These are phyloP conservation scores for Aphanomyces cochlioides DNA, from an alignment of 352 stramenopile species.

Conservation along the genomic window DNA sequence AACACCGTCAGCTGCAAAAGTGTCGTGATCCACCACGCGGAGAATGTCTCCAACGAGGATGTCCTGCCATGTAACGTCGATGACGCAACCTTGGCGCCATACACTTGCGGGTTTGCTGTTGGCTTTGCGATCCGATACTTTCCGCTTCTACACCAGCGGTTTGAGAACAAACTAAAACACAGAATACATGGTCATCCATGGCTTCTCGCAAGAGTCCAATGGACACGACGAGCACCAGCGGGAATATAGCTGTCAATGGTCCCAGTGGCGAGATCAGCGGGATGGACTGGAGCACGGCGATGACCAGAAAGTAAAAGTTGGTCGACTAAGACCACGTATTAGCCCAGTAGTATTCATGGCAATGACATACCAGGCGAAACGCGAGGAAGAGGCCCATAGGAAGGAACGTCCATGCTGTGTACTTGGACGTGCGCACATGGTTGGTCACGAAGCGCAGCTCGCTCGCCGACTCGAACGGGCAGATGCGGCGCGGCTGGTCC, in stretches of 20 bases:
- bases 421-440: constrained; percentile 88
- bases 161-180: too few relatives aligned
- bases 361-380: constrained; percentile 23
- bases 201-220: constrained; percentile 74
- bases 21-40: constrained; percentile 73
- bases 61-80: constrained; percentile 57
- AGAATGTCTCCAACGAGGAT: constrained; percentile 87
- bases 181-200: constrained; percentile 65
- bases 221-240: constrained; percentile 77
- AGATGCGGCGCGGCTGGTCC: too few relatives aligned
- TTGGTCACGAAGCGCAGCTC: constrained; percentile 34
- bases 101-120: constrained; percentile 58
- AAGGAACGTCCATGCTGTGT: constrained; percentile 93
- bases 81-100: constrained; percentile 58
- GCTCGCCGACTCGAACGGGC: too few relatives aligned
- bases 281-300: constrained; percentile 88
- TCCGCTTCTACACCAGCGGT: constrained; percentile 40
- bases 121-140: constrained; percentile 50
- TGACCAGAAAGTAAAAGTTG: constrained; percentile 85
- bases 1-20: constrained; percentile 90
- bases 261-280: constrained; percentile 68
- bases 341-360: not conserved
- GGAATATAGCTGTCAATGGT: constrained; percentile 67
- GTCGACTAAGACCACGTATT: constrained; percentile 14
- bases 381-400: constrained; percentile 81